Conservation (phyloP, 768 basidiomycete genomes). For the Calocera cornea region DNA sequence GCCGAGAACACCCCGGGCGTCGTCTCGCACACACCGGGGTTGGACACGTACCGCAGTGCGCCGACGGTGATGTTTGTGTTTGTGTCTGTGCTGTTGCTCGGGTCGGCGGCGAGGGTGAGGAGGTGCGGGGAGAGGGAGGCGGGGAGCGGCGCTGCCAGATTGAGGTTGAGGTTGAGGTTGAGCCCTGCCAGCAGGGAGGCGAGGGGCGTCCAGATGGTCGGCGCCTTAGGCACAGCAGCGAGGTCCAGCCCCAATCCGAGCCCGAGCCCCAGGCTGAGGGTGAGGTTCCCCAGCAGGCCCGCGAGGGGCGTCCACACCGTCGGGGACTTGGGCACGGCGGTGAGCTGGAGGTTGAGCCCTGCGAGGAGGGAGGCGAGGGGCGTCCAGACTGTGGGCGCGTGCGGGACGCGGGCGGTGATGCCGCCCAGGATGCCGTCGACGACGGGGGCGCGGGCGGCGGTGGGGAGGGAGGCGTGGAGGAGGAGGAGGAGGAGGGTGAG, state of each 20-base stretch:
- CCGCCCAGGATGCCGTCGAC: conserved; percentile 41
- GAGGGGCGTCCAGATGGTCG: neutral
- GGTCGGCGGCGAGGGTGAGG: neutral
- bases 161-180: conserved; percentile 17
- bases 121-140: neutral
- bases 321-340: neutral
- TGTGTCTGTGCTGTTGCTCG: too few relatives aligned
- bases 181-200: neutral
- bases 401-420: conserved; percentile 18
- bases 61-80: conserved; percentile 19
- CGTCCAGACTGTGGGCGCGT: neutral
- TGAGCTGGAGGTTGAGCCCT: conserved; percentile 17
- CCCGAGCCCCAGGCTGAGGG: too few relatives aligned
- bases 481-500: neutral
- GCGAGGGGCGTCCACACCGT: too few relatives aligned
- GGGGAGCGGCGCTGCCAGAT: neutral
- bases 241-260: too few relatives aligned
- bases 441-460: conserved; percentile 35
- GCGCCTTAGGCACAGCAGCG: neutral
- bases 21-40: conserved; percentile 51
- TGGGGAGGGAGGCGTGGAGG: neutral
- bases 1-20: conserved; percentile 48
- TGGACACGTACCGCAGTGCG: conserved; percentile 42
- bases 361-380: neutral
- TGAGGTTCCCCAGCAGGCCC: too few relatives aligned